Percentiles rank a stretch among this genome's conserved stretches.
phyloP scores from a whole-genome alignment of 352 stramenopile species.

The Elongisporangium anandrum region DNA sequence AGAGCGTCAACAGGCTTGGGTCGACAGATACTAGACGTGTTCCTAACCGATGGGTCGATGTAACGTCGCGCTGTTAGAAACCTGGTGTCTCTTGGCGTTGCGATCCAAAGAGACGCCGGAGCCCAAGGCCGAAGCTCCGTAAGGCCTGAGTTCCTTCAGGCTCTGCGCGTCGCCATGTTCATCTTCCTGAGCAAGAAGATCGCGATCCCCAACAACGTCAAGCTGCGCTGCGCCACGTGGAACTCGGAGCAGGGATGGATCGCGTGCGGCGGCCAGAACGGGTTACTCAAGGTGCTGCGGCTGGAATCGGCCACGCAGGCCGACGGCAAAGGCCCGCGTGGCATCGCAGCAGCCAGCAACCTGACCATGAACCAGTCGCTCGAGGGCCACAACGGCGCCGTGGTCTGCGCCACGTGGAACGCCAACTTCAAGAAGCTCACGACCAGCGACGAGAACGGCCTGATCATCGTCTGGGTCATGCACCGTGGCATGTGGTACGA shows the following conservation, averaged over 20 bases:
- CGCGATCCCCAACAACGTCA: slow-evolving; percentile 91
- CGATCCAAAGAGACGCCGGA: background rate
- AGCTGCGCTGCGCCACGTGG: slow-evolving; percentile 89
- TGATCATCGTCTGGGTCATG: slow-evolving; percentile 96
- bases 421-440: slow-evolving; percentile 93
- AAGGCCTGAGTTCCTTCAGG: background rate
- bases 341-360: slow-evolving; percentile 86
- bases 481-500: slow-evolving; percentile 94
- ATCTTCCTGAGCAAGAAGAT: slow-evolving; percentile 96
- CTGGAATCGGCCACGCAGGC: slow-evolving; percentile 73
- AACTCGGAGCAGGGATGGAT: slow-evolving; percentile 94
- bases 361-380: slow-evolving; percentile 95
- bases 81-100: background rate
- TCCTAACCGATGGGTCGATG: background rate
- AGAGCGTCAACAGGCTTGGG: too few species aligned
- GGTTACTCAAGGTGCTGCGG: slow-evolving; percentile 91
- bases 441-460: slow-evolving; percentile 91
- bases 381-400: slow-evolving; percentile 88
- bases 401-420: slow-evolving; percentile 93
- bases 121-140: too few species aligned
- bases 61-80: background rate
- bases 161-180: slow-evolving; percentile 62
- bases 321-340: slow-evolving; percentile 66
- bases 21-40: background rate
- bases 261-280: slow-evolving; percentile 91